Evolutionary conservation across 805 yeast species (phyloP).

Genomic region (Wickerhamomyces ciferrii): DNA sequence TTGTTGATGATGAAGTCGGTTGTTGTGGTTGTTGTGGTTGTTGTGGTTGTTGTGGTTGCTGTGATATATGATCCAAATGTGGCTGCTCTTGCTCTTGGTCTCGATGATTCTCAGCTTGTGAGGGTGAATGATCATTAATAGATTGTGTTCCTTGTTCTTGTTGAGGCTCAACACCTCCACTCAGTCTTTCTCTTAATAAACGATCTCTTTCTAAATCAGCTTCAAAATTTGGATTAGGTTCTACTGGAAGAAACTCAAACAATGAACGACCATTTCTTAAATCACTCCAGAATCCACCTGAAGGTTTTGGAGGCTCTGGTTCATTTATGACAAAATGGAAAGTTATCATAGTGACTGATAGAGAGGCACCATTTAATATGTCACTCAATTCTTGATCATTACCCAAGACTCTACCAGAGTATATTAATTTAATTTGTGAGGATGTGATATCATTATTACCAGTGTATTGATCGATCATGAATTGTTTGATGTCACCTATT

Average conservation of each 20-base stretch:
- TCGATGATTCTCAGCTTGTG: neutral
- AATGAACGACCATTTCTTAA: conserved; percentile 16
- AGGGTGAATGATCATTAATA: too few species aligned
- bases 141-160: too few species aligned
- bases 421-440: conserved; percentile 20
- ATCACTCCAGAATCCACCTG: conserved; percentile 23
- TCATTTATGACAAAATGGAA: conserved; percentile 19
- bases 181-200: conserved; percentile 17
- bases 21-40: neutral
- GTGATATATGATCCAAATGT: neutral
- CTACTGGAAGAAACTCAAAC: conserved; percentile 26
- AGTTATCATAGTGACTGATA: conserved; percentile 1
- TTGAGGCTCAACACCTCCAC: conserved; percentile 1
- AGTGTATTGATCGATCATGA: conserved; percentile 19
- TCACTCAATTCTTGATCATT: conserved; percentile 15
- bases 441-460: conserved; percentile 9
- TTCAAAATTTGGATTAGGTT: conserved; percentile 22
- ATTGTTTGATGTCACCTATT: conserved; percentile 16
- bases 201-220: conserved; percentile 20
- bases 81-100: too few species aligned
- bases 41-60: neutral
- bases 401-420: conserved; percentile 18
- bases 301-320: conserved; percentile 6
- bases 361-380: conserved; percentile 6
- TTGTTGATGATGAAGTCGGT: too few species aligned